Conservation (phyloP, 345 rosid species). For the Gossypium bickii region DNA sequence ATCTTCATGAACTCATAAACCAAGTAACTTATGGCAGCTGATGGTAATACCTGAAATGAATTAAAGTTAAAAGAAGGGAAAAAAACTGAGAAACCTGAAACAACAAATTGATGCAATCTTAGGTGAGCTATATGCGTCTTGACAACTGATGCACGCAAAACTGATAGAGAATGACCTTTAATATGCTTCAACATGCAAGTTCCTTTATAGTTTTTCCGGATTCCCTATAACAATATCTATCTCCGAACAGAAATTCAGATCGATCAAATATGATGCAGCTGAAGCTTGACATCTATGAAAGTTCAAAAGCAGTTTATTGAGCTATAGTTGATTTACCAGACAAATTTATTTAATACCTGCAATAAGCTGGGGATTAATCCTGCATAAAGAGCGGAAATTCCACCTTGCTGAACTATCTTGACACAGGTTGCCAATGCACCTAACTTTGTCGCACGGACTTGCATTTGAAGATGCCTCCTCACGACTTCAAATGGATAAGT, state of each 20-base stretch:
- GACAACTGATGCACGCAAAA: background rate
- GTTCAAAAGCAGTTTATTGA: background rate
- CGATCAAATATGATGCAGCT: background rate
- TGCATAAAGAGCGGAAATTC: slow-evolving; percentile 77
- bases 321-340: background rate
- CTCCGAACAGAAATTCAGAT: background rate
- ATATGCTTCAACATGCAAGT: background rate
- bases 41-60: slow-evolving; percentile 66
- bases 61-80: background rate
- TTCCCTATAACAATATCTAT: background rate
- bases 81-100: background rate
- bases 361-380: slow-evolving; percentile 85
- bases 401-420: slow-evolving; percentile 75
- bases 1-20: slow-evolving; percentile 88
- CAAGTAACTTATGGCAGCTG: slow-evolving; percentile 84
- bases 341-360: slow-evolving; percentile 48
- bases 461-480: slow-evolving; percentile 91
- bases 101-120: background rate
- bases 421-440: slow-evolving; percentile 58
- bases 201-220: background rate
- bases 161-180: background rate
- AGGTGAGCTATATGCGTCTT: background rate
- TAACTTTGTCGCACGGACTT: slow-evolving; percentile 54
- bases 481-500: slow-evolving; percentile 96
- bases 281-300: background rate